A percentile compares a stretch with the other conserved stretches of the same genome.
phyloP scores from a whole-genome alignment of 2,329 filamentous ascomycete genomes.

The Ophiocordyceps camponoti-floridani region DNA sequence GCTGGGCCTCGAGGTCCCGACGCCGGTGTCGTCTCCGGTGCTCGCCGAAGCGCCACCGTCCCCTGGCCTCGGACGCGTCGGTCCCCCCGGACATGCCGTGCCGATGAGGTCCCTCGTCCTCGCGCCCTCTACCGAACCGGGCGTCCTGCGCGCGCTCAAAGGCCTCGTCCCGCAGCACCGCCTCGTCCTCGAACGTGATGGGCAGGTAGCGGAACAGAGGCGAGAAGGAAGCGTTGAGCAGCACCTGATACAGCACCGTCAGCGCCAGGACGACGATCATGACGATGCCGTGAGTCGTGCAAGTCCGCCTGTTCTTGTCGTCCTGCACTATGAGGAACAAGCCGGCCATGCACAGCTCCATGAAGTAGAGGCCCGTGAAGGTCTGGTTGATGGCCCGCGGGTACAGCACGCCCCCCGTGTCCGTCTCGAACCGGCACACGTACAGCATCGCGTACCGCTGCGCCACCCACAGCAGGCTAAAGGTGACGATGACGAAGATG shows the following conservation, averaged over 20 bases:
- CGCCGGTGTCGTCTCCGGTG: constrained; percentile 29
- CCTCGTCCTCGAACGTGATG: constrained; percentile 90
- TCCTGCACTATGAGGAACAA: constrained; percentile 68
- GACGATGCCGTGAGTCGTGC: constrained; percentile 59
- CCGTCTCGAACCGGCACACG: constrained; percentile 72
- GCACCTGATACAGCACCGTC: constrained; percentile 60
- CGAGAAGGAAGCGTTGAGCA: constrained; percentile 68
- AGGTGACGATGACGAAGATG: constrained; percentile 85
- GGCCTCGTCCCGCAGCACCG: constrained; percentile 73
- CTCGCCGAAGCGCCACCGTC: constrained; percentile 21
- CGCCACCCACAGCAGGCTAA: constrained; percentile 79
- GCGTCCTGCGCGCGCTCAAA: constrained; percentile 65
- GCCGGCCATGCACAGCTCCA: constrained; percentile 80
- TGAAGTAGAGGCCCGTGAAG: constrained; percentile 85
- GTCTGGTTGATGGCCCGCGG: constrained; percentile 88
- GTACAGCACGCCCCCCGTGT: constrained; percentile 86
- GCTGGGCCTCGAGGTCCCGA: constrained; percentile 55
- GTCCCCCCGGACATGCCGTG: constrained; percentile 13
- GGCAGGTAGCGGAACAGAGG: constrained; percentile 80
- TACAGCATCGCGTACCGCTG: constrained; percentile 96
- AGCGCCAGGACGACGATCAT: constrained; percentile 64
- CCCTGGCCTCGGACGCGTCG: constrained; percentile 16
- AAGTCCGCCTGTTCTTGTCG: constrained; percentile 32
- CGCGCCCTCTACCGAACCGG: constrained; percentile 43
- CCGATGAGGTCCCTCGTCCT: constrained; percentile 24